Conservation (phyloP, 208 protist genomes). For the Leishmania amazonensis region DNA sequence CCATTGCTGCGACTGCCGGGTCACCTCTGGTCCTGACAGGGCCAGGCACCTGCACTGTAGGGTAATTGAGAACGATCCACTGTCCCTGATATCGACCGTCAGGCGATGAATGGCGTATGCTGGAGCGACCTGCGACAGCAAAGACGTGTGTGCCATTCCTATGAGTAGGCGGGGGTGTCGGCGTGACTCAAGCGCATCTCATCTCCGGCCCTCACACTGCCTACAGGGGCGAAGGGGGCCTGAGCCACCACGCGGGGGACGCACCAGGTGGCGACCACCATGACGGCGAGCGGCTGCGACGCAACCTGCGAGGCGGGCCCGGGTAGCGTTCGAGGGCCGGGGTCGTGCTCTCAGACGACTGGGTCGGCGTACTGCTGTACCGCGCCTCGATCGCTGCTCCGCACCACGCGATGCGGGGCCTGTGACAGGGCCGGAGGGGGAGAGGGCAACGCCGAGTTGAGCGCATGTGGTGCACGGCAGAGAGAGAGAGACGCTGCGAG, state of each 20-base stretch:
- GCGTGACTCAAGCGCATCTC: not conserved
- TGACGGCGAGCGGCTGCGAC: not conserved
- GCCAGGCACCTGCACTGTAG: not conserved
- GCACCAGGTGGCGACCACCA: not conserved
- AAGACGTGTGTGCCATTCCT: not conserved
- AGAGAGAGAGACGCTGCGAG: too few species aligned
- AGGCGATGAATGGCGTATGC: not conserved
- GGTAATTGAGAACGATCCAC: not conserved
- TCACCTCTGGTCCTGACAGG: not conserved
- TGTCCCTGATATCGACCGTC: not conserved
- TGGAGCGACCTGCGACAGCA: not conserved
- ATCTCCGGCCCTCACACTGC: not conserved
- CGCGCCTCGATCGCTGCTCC: not conserved
- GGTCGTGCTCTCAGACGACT: not conserved
- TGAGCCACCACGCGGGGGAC: not conserved
- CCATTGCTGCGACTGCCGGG: not conserved
- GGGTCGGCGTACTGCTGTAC: not conserved
- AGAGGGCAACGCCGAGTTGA: not conserved
- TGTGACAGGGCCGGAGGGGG: not conserved
- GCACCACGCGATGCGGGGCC: not conserved
- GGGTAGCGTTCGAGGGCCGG: not conserved
- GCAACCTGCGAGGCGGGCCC: not conserved
- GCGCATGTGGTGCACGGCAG: not conserved
- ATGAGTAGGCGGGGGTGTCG: not conserved
- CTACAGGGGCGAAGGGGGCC: not conserved